Conservation (phyloP, 2,329 filamentous ascomycete genomes). For the Pestalotiopsis sp. region DNA sequence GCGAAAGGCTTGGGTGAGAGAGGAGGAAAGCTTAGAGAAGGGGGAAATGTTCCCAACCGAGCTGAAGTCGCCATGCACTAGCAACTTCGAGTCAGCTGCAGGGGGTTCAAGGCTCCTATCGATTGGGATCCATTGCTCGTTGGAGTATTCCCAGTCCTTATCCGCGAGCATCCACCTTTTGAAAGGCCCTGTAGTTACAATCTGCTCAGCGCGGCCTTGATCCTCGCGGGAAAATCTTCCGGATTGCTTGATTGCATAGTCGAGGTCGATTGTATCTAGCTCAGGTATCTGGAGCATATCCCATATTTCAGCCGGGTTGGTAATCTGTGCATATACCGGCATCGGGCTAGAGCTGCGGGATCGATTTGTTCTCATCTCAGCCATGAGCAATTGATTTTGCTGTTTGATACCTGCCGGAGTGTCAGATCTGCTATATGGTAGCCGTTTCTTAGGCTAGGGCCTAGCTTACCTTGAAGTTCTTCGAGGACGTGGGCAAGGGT, state of each 20-base stretch:
- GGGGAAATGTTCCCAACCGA: neutral
- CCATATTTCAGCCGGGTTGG: neutral
- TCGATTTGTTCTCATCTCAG: neutral
- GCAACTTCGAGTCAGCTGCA: neutral
- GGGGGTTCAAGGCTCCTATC: fast-evolving
- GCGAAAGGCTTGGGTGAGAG: neutral
- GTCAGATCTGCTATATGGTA: neutral
- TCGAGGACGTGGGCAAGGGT: neutral
- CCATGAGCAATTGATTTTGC: neutral
- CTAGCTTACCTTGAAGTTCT: neutral
- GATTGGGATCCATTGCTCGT: neutral
- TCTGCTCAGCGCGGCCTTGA: neutral
- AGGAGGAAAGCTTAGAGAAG: neutral
- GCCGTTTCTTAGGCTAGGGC: neutral
- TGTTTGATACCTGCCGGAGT: neutral
- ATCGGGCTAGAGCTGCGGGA: neutral
- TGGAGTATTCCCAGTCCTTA: neutral
- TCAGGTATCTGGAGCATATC: neutral
- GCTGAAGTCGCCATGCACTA: neutral
- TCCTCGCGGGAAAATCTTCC: neutral
- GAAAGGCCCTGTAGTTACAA: neutral
- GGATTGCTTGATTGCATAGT: neutral
- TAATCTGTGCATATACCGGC: neutral
- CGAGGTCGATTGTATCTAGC: neutral
- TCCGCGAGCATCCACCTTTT: neutral